These are phyloP conservation scores for Paradendryphiella salina DNA, from an alignment of 2,329 filamentous ascomycete genomes.

Conservation along the genomic window DNA sequence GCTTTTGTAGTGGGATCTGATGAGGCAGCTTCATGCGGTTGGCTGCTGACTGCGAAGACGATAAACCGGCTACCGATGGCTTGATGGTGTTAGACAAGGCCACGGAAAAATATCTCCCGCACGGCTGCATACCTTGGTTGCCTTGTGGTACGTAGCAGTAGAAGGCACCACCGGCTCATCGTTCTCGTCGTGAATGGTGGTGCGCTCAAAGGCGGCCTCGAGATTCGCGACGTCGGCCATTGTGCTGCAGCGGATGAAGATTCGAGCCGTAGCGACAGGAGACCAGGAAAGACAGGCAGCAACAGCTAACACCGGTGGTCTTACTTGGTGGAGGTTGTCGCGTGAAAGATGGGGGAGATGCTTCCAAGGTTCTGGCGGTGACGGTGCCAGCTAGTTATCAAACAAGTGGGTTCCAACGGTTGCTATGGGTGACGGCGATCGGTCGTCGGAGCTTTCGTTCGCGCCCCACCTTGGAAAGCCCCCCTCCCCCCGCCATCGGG, in stretches of 20 bases:
- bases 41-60: constrained; percentile 46
- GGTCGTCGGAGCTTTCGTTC: constrained; percentile 10
- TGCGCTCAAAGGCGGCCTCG: constrained; percentile 85
- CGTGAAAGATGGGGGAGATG: constrained; percentile 15
- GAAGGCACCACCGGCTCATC: constrained; percentile 58
- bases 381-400: constrained; percentile 12
- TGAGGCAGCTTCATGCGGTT: constrained; percentile 73
- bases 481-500: constrained; percentile 14
- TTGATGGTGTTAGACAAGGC: constrained; percentile 36
- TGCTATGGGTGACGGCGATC: constrained; percentile 18
- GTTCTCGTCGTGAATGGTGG: constrained; percentile 89
- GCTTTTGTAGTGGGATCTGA: constrained; percentile 78
- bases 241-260: constrained; percentile 7
- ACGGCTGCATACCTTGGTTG: constrained; percentile 72
- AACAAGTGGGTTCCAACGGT: constrained; percentile 19
- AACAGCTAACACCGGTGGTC: constrained; percentile 15
- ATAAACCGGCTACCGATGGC: constrained; percentile 55
- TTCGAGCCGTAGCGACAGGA: constrained; percentile 15
- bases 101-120: background rate
- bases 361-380: constrained; percentile 8
- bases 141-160: constrained; percentile 66
- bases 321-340: constrained; percentile 13
- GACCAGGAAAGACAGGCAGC: constrained; percentile 15
- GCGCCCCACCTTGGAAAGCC: constrained; percentile 3
- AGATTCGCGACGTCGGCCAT: constrained; percentile 67